These are phyloP conservation scores for Cercospora nicotianae DNA, from an alignment of 2,329 filamentous ascomycete genomes.

Conservation along the genomic window DNA sequence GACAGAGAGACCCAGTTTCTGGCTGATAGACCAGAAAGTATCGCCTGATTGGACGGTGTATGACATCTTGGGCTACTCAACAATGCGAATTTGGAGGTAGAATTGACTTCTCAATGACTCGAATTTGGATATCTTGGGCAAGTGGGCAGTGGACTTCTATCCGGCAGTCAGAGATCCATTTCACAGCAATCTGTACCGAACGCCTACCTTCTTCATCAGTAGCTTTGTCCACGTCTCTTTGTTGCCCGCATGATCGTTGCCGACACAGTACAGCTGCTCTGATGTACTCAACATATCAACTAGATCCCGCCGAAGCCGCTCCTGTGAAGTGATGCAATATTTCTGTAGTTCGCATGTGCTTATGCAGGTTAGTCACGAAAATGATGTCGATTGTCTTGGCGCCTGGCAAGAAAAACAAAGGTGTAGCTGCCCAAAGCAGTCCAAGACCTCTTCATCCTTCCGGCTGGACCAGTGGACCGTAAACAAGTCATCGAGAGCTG, in stretches of 20 bases:
- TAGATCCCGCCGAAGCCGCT: neutral
- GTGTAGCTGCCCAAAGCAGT: neutral
- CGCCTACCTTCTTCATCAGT: neutral
- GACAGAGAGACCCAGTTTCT: slow-evolving; percentile 7
- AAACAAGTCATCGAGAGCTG: neutral
- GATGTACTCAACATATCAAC: neutral
- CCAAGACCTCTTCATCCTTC: neutral
- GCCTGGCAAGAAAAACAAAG: neutral
- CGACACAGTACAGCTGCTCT: neutral
- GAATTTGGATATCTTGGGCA: neutral
- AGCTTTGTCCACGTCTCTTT: neutral
- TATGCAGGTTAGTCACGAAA: neutral
- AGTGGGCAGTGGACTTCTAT: neutral
- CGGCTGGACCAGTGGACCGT: neutral
- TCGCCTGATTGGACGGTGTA: slow-evolving; percentile 13
- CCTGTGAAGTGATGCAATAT: neutral
- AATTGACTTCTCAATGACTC: neutral
- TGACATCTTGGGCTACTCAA: neutral
- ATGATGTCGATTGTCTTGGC: slow-evolving; percentile 5
- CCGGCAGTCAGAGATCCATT: neutral
- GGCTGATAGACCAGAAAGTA: slow-evolving; percentile 15
- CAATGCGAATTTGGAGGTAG: too few species aligned
- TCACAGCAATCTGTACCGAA: neutral
- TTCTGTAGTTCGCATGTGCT: neutral
- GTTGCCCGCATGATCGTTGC: neutral